These are phyloP conservation scores for Lithospermum erythrorhizon DNA, from an alignment of 257 asterid species.

Conservation along the genomic window DNA sequence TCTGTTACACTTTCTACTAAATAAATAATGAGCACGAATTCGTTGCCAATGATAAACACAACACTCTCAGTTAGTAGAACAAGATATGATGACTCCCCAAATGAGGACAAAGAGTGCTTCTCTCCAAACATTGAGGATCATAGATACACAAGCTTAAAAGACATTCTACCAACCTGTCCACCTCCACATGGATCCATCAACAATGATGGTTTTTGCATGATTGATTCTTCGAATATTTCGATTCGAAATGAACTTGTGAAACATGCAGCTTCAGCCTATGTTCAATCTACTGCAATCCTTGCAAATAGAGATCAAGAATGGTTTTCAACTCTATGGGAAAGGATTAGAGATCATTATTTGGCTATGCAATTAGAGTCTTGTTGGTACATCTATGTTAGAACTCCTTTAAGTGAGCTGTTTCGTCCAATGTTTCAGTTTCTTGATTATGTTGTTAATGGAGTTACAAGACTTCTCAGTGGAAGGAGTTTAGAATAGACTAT, in stretches of 20 bases:
- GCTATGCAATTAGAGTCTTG: conserved; percentile 14
- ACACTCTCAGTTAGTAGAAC: conserved; percentile 17
- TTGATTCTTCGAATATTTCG: conserved; percentile 25
- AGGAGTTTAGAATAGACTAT: too few species aligned
- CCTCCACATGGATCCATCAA: conserved; percentile 10
- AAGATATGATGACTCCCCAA: conserved; percentile 16
- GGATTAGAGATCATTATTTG: conserved; percentile 9
- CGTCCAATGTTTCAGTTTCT: conserved; percentile 16
- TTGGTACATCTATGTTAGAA: conserved; percentile 15
- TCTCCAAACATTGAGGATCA: conserved; percentile 15
- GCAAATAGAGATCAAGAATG: conserved; percentile 18
- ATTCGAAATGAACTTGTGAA: conserved; percentile 53
- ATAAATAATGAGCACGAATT: conserved; percentile 14
- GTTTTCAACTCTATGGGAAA: conserved; percentile 16
- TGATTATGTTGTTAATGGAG: conserved; percentile 16
- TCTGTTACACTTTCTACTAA: too few species aligned
- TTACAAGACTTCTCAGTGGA: conserved; percentile 16
- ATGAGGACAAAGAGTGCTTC: conserved; percentile 8
- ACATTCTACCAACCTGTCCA: conserved; percentile 22
- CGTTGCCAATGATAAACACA: conserved; percentile 13
- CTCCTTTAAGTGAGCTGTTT: conserved; percentile 18
- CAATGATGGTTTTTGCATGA: conserved; percentile 5
- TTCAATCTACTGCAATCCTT: conserved; percentile 43
- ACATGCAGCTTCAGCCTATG: conserved; percentile 62
- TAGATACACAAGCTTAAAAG: conserved; percentile 46